Evolutionary conservation across 2,329 filamentous ascomycete genomes (phyloP), one percentile per base, ranked within the genome.

Genomic region (Didymellaceae sp.): DNA sequence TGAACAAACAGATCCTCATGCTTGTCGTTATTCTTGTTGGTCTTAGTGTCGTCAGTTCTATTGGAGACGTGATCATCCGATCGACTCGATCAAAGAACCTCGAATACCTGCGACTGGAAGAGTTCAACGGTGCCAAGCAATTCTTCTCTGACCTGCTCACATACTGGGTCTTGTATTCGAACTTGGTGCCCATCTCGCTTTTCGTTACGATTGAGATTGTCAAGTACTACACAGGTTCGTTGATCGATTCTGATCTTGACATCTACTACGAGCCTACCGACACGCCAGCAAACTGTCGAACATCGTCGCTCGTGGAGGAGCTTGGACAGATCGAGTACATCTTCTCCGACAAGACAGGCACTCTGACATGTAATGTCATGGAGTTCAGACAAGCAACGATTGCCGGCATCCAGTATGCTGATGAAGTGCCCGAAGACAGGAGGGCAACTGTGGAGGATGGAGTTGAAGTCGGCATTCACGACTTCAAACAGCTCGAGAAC

Each of bases 281-380:
- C 66, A 99, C 93, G 0, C 91, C 94, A 10, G 92, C 94, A 5
- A 96, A 94, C 59, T 99, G 94, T 75, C 86, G 94, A 64, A 99
- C 94, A 0, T 97, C 93, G 2, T 97, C 92, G 60, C 79, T 99
- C 69, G 94, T 99, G 9, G 94, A 99, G 76, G 95, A 99, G 69
- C 78, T 99, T 34, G 94, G 94, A 46, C 96, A 97, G 82, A 95
- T 99, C 34, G 94, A 97, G 68, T 99, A 95, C 67, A 94, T 99
- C 58, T 99, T 99, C 73, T 97, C 91, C 0, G 93, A 97, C 79
- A 97, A 97, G 79, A 97, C 93, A 1, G 93, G 93, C 33, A 97
- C 93, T 4, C 78, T 97, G 66, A 97, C 93, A n/a, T 96, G 92
- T 76, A 97, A 97, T 70, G 87, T 91, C 82, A 97, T 99, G 94